A percentile compares a stretch with the other conserved stretches of the same genome.
These are phyloP conservation scores for Prunus padus DNA, from an alignment of 306 rosid species.

Conservation along the genomic window DNA sequence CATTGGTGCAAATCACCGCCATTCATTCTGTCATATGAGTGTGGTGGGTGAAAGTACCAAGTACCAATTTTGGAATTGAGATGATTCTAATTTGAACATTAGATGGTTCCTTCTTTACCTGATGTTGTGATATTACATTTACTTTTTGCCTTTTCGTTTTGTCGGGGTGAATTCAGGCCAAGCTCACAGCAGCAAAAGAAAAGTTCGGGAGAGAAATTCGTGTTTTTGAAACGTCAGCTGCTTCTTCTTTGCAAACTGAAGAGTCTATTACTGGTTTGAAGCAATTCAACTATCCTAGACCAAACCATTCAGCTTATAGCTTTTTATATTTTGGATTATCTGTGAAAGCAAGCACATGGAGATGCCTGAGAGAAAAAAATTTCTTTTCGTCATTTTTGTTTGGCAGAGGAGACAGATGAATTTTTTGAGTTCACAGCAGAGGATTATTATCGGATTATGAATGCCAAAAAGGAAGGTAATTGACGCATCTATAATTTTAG, in stretches of 20 bases:
- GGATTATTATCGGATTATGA: constrained; percentile 64
- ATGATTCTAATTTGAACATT: constrained; percentile 9
- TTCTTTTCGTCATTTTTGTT: constrained; percentile 9
- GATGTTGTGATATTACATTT: constrained; percentile 7
- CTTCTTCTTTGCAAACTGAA: constrained; percentile 45
- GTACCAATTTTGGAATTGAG: not conserved
- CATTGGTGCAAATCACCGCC: not conserved
- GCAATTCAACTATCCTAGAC: not conserved
- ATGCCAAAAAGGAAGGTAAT: constrained; percentile 72
- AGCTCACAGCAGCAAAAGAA: constrained; percentile 52
- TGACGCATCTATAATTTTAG: not conserved
- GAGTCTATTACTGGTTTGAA: constrained; percentile 42
- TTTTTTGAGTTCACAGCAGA: constrained; percentile 76
- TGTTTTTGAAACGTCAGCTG: constrained; percentile 58
- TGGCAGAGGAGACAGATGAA: constrained; percentile 61
- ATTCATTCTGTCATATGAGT: not conserved
- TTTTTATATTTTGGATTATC: not conserved
- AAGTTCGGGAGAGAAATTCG: constrained; percentile 69
- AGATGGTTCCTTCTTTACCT: constrained; percentile 12
- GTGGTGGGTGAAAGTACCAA: not conserved
- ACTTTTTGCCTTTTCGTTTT: constrained; percentile 1
- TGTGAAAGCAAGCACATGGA: not conserved
- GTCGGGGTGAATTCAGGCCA: constrained; percentile 43
- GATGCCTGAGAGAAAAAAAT: not conserved
- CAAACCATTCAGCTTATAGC: not conserved